A percentile compares a stretch with the other conserved stretches of the same genome.
phyloP scores from a whole-genome alignment of 2,329 filamentous ascomycete genomes.

The Ceratocystis cacaofunesta region DNA sequence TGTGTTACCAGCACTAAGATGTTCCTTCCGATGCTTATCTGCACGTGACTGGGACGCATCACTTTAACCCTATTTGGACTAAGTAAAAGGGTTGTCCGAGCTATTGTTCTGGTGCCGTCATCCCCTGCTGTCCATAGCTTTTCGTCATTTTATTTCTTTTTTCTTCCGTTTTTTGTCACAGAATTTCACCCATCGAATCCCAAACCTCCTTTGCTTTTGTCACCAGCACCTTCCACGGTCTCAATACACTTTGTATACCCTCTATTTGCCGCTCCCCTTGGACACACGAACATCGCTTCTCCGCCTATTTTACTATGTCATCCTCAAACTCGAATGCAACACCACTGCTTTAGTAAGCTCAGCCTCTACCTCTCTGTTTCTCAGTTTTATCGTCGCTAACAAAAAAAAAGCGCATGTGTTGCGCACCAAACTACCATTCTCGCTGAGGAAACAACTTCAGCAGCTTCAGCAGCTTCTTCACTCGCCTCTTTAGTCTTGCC shows the following conservation, averaged over 20 bases:
- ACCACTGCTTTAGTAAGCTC: slow-evolving; percentile 56
- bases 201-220: not conserved
- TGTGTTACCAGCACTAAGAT: slow-evolving; percentile 4
- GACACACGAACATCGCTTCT: not conserved
- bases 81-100: not conserved
- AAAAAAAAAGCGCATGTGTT: slow-evolving; percentile 60
- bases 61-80: not conserved
- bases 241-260: not conserved
- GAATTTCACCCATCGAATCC: not conserved
- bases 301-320: slow-evolving; percentile 37
- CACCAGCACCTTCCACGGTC: not conserved
- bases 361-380: not conserved
- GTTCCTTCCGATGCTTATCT: slow-evolving; percentile 30
- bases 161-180: slow-evolving; percentile 22
- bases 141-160: not conserved
- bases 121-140: not conserved
- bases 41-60: not conserved
- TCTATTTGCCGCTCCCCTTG: not conserved
- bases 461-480: slow-evolving; percentile 66
- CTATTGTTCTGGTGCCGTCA: slow-evolving; percentile 1
- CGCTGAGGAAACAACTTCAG: slow-evolving; percentile 76
- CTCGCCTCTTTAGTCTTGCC: slow-evolving; percentile 90
- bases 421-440: slow-evolving; percentile 88
- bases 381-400: not conserved
- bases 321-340: slow-evolving; percentile 48